These are phyloP conservation scores for Leucosporidium creatinivorum DNA, from an alignment of 768 basidiomycete genomes.

Conservation along the genomic window DNA sequence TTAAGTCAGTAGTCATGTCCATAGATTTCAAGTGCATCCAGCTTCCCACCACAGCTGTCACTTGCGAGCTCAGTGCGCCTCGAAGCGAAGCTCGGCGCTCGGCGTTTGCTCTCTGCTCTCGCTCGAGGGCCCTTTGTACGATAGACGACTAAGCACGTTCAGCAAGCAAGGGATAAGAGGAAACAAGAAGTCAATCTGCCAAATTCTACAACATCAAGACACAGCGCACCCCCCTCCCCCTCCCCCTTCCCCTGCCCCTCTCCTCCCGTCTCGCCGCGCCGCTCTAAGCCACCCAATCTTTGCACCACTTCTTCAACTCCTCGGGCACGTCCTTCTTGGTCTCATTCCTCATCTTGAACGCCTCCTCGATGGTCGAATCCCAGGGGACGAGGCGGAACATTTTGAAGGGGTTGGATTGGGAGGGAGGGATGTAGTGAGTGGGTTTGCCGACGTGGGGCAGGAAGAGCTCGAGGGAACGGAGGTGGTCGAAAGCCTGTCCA, in stretches of 20 bases:
- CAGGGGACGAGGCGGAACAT: slow-evolving; percentile 21
- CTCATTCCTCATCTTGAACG: slow-evolving; percentile 13
- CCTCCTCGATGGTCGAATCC: slow-evolving; percentile 14
- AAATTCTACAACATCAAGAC: no score
- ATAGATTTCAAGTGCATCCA: no score
- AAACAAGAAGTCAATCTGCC: no score
- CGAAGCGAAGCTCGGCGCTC: no score
- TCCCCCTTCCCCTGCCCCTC: background rate
- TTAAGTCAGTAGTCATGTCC: no score
- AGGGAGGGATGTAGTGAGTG: slow-evolving; percentile 6
- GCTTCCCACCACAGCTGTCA: no score
- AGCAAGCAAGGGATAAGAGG: no score
- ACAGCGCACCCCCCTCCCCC: no score
- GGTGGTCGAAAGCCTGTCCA: slow-evolving; percentile 25
- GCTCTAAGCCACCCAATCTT: slow-evolving; percentile 13
- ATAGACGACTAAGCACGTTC: no score
- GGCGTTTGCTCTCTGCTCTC: no score
- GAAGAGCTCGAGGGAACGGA: slow-evolving; percentile 21
- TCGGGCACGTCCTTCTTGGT: slow-evolving; percentile 6
- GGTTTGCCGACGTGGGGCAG: slow-evolving; percentile 10
- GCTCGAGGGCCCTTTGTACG: no score
- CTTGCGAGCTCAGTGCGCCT: no score
- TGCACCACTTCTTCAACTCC: slow-evolving; percentile 18
- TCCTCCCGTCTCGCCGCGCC: background rate
- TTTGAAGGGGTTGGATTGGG: slow-evolving; percentile 15